phyloP scores from a whole-genome alignment of 2,329 filamentous ascomycete genomes.

The Didymella keratinophila region DNA sequence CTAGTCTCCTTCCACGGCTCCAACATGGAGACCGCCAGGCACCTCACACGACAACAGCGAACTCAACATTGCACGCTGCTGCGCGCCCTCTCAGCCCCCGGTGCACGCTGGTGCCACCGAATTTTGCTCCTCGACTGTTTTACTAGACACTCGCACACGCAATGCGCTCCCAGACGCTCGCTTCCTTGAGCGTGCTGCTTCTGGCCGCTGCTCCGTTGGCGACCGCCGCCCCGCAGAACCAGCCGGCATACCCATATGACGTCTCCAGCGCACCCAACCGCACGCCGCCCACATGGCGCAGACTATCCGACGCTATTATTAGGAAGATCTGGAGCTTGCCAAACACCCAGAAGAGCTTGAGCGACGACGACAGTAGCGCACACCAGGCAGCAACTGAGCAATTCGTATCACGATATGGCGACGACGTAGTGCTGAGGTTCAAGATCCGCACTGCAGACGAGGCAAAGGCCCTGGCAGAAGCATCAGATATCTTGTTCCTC shows the following conservation, averaged over 20 bases:
- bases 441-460: constrained; percentile 75
- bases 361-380: background rate
- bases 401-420: constrained; percentile 66
- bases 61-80: background rate
- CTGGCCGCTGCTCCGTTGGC: constrained; percentile 35
- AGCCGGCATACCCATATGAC: constrained; percentile 23
- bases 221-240: constrained; percentile 43
- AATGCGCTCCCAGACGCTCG: constrained; percentile 41
- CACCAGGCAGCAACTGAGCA: constrained; percentile 24
- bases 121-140: background rate
- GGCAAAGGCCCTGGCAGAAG: constrained; percentile 74
- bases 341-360: constrained; percentile 27
- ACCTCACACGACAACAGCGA: background rate
- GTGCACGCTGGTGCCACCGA: constrained; percentile 1
- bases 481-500: constrained; percentile 76
- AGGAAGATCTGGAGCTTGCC: constrained; percentile 42
- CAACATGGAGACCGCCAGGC: constrained; percentile 1
- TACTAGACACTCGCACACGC: constrained; percentile 11
- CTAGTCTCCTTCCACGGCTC: background rate
- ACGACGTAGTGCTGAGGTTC: constrained; percentile 90
- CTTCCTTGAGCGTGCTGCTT: constrained; percentile 43
- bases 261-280: constrained; percentile 23
- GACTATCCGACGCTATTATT: constrained; percentile 48
- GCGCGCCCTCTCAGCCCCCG: background rate
- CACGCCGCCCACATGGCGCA: constrained; percentile 46